A percentile compares a stretch with the other conserved stretches of the same genome.
Conservation (phyloP, 495 filamentous ascomycete species). For the Neurospora terricola region DNA sequence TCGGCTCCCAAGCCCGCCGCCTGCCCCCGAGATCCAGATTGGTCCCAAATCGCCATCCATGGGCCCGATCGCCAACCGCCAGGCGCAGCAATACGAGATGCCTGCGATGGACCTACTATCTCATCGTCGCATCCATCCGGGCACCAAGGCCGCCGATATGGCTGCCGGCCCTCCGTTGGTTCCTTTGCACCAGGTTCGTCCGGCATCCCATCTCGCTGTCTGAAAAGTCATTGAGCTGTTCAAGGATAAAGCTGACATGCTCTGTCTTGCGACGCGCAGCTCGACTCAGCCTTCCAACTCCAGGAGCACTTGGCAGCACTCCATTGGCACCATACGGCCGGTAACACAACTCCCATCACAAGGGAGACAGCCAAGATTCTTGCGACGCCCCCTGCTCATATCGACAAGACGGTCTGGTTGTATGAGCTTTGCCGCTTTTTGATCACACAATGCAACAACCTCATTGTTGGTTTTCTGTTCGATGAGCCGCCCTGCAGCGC, state of each 20-base stretch:
- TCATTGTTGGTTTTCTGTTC: slow-evolving; percentile 85
- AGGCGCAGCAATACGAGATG: slow-evolving; percentile 51
- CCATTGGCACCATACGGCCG: slow-evolving; percentile 65
- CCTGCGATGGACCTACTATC: slow-evolving; percentile 43
- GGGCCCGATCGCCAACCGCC: slow-evolving; percentile 41
- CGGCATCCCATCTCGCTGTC: neutral
- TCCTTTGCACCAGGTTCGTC: slow-evolving; percentile 65
- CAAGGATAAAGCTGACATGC: slow-evolving; percentile 2
- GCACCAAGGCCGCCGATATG: slow-evolving; percentile 85
- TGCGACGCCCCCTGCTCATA: slow-evolving; percentile 64
- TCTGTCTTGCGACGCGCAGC: slow-evolving; percentile 30
- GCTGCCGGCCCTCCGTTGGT: slow-evolving; percentile 80
- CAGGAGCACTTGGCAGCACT: slow-evolving; percentile 95
- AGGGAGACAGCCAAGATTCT: slow-evolving; percentile 62
- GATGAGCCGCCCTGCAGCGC: slow-evolving; percentile 81
- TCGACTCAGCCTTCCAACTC: slow-evolving; percentile 95
- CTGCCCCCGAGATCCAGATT: slow-evolving; percentile 83
- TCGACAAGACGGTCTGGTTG: slow-evolving; percentile 84
- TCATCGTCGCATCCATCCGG: slow-evolving; percentile 78
- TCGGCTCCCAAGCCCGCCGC: slow-evolving; percentile 79
- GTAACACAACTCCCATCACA: slow-evolving; percentile 56
- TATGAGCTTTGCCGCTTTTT: slow-evolving; percentile 96
- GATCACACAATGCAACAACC: slow-evolving; percentile 80
- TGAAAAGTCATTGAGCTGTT: neutral
- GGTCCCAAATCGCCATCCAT: slow-evolving; percentile 70